Conservation (phyloP, 495 filamentous ascomycete genomes). For the Hypoxylon fuscum region DNA sequence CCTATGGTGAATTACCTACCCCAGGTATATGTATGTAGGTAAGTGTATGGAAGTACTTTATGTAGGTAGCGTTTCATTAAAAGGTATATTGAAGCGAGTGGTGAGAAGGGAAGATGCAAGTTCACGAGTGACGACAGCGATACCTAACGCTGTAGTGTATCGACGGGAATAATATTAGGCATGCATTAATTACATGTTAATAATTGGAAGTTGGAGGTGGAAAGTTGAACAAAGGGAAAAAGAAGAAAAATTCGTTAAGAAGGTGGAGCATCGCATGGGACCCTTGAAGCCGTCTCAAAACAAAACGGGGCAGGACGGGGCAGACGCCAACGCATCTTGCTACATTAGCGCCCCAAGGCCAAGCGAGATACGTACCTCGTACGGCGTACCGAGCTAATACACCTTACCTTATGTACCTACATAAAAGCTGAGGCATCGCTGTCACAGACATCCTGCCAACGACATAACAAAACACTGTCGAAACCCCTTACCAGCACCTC, state of each 20-base stretch:
- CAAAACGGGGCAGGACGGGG: too few species aligned
- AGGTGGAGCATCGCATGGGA: constrained; percentile 16
- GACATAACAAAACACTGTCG: too few species aligned
- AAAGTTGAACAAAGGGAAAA: constrained; percentile 21
- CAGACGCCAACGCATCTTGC: constrained; percentile 39
- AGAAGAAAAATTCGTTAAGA: constrained; percentile 33
- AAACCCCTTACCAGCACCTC: too few species aligned
- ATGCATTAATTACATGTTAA: constrained; percentile 14
- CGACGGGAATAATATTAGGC: constrained; percentile 13
- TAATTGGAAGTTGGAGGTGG: constrained; percentile 15
- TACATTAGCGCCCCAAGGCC: constrained; percentile 40
- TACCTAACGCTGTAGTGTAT: constrained; percentile 13
- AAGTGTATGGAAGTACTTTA: constrained; percentile 16
- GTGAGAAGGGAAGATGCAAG: constrained; percentile 3
- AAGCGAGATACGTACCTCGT: constrained; percentile 29
- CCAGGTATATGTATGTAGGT: too few species aligned
- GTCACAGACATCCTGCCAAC: constrained; percentile 5
- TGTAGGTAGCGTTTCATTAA: constrained; percentile 13
- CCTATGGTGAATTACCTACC: too few species aligned
- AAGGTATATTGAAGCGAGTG: constrained; percentile 14
- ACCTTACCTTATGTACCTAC: constrained; percentile 6
- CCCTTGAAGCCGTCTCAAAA: constrained; percentile 34
- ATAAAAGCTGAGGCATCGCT: constrained; percentile 17
- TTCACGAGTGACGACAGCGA: constrained; percentile 16
- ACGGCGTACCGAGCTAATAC: constrained; percentile 15